A percentile compares a stretch with the other conserved stretches of the same genome.
phyloP scores from a whole-genome alignment of 768 basidiomycete genomes.

The Termitomyces sp. region DNA sequence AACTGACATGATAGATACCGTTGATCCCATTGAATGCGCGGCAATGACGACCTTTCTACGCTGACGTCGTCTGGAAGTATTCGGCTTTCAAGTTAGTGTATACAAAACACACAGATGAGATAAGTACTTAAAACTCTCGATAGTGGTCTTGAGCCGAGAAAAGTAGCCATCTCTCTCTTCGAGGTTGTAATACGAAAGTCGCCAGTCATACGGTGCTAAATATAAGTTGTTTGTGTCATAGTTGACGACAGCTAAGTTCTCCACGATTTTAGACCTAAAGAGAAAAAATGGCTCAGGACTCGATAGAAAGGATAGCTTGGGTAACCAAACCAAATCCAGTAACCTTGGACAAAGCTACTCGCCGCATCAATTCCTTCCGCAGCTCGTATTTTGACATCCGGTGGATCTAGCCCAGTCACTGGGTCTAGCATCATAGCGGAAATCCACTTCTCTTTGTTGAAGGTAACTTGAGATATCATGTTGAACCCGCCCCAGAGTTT shows the following conservation, averaged over 20 bases:
- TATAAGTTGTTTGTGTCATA: constrained; percentile 90
- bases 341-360: constrained; percentile 82
- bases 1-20: constrained; percentile 40
- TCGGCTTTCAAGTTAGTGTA: background rate
- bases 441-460: constrained; percentile 89
- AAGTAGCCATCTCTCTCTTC: constrained; percentile 92
- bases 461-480: constrained; percentile 80
- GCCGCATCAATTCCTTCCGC: constrained; percentile 93
- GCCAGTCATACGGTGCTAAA: constrained; percentile 90
- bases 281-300: background rate
- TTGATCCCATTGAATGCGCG: constrained; percentile 85
- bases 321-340: constrained; percentile 83
- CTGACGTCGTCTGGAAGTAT: constrained; percentile 51
- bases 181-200: constrained; percentile 82
- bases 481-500: constrained; percentile 77
- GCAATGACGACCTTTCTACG: constrained; percentile 78
- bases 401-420: constrained; percentile 86
- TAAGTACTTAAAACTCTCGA: constrained; percentile 74
- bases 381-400: constrained; percentile 81
- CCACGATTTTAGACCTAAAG: constrained; percentile 82
- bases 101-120: background rate
- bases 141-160: constrained; percentile 72
- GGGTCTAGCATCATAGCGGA: constrained; percentile 88
- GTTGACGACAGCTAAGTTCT: constrained; percentile 89
- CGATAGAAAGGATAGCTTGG: background rate